A percentile compares a stretch with the other conserved stretches of the same genome.
Conservation (phyloP, 78 protist species). For the Protostelium mycophagum region DNA sequence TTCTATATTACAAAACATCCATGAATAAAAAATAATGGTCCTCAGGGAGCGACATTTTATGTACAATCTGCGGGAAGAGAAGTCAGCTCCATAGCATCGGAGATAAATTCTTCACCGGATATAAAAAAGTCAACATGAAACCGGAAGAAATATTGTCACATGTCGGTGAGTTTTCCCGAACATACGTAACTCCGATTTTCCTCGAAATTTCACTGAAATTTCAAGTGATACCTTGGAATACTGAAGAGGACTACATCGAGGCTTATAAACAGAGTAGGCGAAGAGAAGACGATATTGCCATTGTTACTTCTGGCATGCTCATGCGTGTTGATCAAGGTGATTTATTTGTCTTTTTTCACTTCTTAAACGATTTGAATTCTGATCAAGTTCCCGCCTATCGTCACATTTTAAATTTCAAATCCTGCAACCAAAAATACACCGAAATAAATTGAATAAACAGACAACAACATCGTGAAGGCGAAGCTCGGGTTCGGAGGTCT, state of each 20-base stretch:
- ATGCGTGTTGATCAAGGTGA: not conserved
- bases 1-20: too few relatives aligned
- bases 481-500: conserved; percentile 59
- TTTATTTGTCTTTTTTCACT: too few relatives aligned
- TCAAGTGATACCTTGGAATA: conserved; percentile 37
- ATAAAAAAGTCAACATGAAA: conserved; percentile 56
- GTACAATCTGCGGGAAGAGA: not conserved
- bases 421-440: too few relatives aligned
- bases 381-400: too few relatives aligned
- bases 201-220: not conserved
- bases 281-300: conserved; percentile 90
- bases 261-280: conserved; percentile 80
- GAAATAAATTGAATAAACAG: not conserved
- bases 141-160: conserved; percentile 59
- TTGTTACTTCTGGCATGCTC: conserved; percentile 59
- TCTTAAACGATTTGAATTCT: too few relatives aligned
- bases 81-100: conserved; percentile 8
- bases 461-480: conserved; percentile 3
- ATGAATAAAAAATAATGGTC: too few relatives aligned
- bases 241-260: conserved; percentile 33
- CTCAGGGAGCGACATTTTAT: not conserved
- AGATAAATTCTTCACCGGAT: conserved; percentile 38
- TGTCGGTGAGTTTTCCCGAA: too few relatives aligned
- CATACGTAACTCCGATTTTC: not conserved
- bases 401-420: too few relatives aligned